Evolutionary conservation across 148 eudicot species (phyloP).

Genomic region (Rhododendron vialii): DNA sequence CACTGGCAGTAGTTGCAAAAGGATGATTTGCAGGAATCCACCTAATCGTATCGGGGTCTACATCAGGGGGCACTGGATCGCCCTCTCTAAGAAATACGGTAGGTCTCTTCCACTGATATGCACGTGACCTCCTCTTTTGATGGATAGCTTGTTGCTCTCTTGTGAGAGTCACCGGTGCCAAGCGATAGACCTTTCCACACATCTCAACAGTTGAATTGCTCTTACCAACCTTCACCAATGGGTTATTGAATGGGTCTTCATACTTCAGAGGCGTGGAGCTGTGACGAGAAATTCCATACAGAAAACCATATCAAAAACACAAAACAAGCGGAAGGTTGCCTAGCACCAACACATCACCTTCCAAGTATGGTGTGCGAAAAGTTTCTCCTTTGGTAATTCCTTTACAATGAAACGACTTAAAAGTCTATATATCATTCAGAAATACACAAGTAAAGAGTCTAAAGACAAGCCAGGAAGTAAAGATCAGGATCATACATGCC

Average conservation of each 20-base stretch:
- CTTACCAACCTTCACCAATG: constrained; percentile 73
- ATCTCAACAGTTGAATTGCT: constrained; percentile 83
- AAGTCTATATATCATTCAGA: background rate
- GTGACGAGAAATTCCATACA: constrained; percentile 11
- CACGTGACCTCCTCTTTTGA: constrained; percentile 93
- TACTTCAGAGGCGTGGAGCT: constrained; percentile 85
- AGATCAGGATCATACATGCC: constrained; percentile 86
- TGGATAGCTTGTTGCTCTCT: constrained; percentile 73
- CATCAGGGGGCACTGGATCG: constrained; percentile 85
- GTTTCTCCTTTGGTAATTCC: background rate
- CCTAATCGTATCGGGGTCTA: constrained; percentile 89
- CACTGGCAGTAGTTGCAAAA: constrained; percentile 89
- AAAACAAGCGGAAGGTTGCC: background rate
- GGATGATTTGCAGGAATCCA: constrained; percentile 99
- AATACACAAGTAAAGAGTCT: background rate
- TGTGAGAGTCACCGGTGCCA: constrained; percentile 88
- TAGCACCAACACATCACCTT: background rate
- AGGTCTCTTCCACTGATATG: constrained; percentile 98
- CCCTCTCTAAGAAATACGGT: constrained; percentile 92
- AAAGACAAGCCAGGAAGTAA: background rate
- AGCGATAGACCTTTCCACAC: constrained; percentile 90
- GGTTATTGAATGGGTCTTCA: constrained; percentile 96
- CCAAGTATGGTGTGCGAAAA: background rate
- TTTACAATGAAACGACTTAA: background rate
- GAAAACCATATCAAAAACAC: constrained; percentile 9